phyloP scores from a whole-genome alignment of 345 rosid species.

The Syzygium jambos region DNA sequence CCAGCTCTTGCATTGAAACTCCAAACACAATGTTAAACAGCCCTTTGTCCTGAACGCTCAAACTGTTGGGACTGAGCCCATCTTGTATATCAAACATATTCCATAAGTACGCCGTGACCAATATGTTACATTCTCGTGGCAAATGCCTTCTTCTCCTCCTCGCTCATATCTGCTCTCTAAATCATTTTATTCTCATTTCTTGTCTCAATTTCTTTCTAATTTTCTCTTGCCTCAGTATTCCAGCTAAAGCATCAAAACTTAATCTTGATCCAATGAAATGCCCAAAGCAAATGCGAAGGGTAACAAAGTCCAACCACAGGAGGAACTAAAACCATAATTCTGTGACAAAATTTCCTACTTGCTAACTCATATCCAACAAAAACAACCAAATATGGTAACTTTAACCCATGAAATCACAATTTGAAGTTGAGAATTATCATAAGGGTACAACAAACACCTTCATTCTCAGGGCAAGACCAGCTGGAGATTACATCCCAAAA shows the following conservation, averaged over 20 bases:
- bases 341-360: neutral
- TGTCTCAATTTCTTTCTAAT: neutral
- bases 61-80: neutral
- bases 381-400: neutral
- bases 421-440: neutral
- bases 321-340: neutral
- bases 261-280: neutral
- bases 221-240: neutral
- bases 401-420: too few species aligned
- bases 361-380: neutral
- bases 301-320: neutral
- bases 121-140: neutral
- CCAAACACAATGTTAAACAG: neutral
- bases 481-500: neutral
- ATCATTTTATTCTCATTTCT: neutral
- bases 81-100: fast-evolving
- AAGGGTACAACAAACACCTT: neutral
- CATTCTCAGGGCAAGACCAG: neutral
- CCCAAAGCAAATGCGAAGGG: neutral
- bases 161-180: neutral
- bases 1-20: neutral
- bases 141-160: neutral
- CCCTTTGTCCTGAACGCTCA: fast-evolving
- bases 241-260: neutral
- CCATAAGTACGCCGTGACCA: neutral